Percentiles rank a stretch among this genome's conserved stretches.
Conservation (phyloP, 257 asterid genomes). For the Solanum dulcamara region DNA sequence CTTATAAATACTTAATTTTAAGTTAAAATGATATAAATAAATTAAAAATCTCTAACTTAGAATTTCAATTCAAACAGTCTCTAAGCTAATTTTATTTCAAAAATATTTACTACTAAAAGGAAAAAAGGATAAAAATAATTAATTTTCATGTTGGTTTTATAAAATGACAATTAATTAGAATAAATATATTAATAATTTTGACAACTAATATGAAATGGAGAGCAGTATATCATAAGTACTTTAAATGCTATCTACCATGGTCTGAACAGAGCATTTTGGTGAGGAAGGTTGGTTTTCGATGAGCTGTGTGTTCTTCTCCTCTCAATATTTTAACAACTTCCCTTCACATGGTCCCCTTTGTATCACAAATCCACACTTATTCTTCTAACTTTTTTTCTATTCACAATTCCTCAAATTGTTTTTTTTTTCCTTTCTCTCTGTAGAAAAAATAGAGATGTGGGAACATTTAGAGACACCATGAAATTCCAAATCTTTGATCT, state of each 20-base stretch:
- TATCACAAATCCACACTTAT: slow-evolving; percentile 46
- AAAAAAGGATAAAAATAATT: not conserved
- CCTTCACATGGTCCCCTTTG: slow-evolving; percentile 37
- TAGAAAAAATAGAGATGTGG: slow-evolving; percentile 28
- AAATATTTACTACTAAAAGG: not conserved
- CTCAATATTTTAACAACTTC: slow-evolving; percentile 5
- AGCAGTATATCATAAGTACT: not conserved
- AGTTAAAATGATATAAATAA: too few relatives aligned
- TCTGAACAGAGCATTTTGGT: slow-evolving; percentile 48
- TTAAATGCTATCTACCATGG: slow-evolving; percentile 1
- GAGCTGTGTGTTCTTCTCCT: slow-evolving; percentile 34
- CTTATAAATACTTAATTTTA: too few relatives aligned
- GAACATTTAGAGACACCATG: slow-evolving; percentile 34
- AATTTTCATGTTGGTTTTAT: not conserved
- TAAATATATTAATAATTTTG: not conserved
- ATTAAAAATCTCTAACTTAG: too few relatives aligned
- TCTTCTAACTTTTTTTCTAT: not conserved
- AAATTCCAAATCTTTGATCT: slow-evolving; percentile 18
- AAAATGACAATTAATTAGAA: not conserved
- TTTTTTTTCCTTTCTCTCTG: not conserved
- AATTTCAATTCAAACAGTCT: too few relatives aligned
- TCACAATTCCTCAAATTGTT: not conserved
- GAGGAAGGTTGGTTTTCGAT: slow-evolving; percentile 37
- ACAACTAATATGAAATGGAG: too few relatives aligned
- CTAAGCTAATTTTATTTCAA: not conserved